phyloP scores from a whole-genome alignment of 1,139 yeast species.

The Lizanozyma gosingica region DNA sequence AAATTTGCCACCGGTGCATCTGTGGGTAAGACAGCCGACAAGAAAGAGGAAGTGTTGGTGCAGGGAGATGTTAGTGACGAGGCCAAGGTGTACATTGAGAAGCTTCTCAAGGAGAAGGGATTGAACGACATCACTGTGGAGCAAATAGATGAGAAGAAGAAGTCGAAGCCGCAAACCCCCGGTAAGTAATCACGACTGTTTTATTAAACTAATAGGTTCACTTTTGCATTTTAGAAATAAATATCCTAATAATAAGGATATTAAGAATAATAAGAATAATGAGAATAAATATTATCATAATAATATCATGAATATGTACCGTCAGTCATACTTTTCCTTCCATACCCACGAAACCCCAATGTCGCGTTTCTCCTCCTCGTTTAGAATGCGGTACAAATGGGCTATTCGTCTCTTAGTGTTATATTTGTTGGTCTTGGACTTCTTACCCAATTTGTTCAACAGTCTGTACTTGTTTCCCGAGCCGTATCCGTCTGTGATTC shows the following conservation, averaged over 20 bases:
- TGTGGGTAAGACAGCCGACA: conserved; percentile 86
- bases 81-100: conserved; percentile 68
- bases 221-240: too few species aligned
- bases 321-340: conserved; percentile 4
- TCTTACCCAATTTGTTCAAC: conserved; percentile 6
- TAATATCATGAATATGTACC: too few species aligned
- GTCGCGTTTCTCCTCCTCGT: conserved; percentile 2
- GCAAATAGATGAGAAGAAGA: conserved; percentile 72
- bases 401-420: conserved; percentile 16
- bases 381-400: conserved; percentile 12
- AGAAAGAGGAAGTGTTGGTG: conserved; percentile 82
- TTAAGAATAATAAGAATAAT: too few species aligned
- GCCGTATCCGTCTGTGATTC: conserved; percentile 13
- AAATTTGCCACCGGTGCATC: conserved; percentile 96
- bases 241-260: too few species aligned
- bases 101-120: conserved; percentile 73
- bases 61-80: conserved; percentile 96
- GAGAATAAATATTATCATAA: too few species aligned
- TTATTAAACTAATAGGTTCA: too few species aligned
- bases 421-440: conserved; percentile 10
- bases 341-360: conserved; percentile 11
- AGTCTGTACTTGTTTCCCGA: conserved; percentile 7
- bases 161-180: conserved; percentile 41
- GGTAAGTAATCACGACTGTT: too few species aligned
- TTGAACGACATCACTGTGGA: conserved; percentile 80